Conservation (phyloP, 345 rosid genomes). For the Stellera chamaejasme region DNA sequence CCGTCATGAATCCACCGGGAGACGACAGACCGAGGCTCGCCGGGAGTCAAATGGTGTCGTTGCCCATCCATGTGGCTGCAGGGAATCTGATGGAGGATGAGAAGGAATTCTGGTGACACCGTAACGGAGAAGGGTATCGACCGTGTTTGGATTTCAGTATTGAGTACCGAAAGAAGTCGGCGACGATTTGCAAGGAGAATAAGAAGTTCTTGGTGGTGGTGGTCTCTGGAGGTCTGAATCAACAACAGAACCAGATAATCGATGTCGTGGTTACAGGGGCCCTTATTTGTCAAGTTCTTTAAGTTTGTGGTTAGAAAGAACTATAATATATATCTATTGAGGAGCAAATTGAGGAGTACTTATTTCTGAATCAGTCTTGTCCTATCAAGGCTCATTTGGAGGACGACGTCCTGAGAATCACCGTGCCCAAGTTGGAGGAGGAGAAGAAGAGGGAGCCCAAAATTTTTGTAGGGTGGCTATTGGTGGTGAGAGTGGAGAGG, state of each 20-base stretch:
- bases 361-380: neutral
- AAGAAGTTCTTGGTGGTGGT: constrained; percentile 59
- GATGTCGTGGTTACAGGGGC: constrained; percentile 35
- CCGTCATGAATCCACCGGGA: constrained; percentile 1
- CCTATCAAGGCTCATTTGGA: too few relatives aligned
- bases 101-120: constrained; percentile 64
- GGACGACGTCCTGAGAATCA: too few relatives aligned
- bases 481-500: too few relatives aligned
- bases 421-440: too few relatives aligned
- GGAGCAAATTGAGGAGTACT: neutral
- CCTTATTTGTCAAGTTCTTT: too few relatives aligned
- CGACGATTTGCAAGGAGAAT: constrained; percentile 45
- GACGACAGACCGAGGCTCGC: constrained; percentile 14
- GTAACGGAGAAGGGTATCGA: constrained; percentile 45
- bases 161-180: constrained; percentile 37
- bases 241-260: constrained; percentile 63
- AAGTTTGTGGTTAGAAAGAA: too few relatives aligned
- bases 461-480: too few relatives aligned
- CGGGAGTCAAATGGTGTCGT: constrained; percentile 25
- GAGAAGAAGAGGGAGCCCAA: too few relatives aligned
- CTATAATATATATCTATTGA: neutral
- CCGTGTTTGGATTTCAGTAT: constrained; percentile 63
- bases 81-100: constrained; percentile 46
- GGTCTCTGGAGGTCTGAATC: constrained; percentile 64
- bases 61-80: constrained; percentile 33